These are phyloP conservation scores for Termitomyces sp. DNA, from an alignment of 768 basidiomycete species.

Conservation along the genomic window DNA sequence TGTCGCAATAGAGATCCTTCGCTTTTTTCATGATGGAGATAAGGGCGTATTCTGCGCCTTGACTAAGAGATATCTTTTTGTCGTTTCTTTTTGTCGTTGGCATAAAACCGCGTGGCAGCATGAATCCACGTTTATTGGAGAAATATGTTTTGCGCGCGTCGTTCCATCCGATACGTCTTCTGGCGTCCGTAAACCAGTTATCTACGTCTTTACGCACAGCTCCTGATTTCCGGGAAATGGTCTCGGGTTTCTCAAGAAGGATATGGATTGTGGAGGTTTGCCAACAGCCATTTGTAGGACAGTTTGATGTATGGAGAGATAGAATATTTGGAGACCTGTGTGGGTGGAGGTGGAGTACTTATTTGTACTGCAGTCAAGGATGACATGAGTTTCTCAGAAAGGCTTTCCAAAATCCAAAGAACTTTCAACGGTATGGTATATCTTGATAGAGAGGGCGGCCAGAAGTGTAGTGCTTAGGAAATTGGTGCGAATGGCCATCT, in stretches of 20 bases:
- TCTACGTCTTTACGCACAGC: constrained; percentile 27
- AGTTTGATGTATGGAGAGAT: background rate
- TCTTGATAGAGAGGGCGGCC: background rate
- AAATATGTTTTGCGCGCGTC: constrained; percentile 28
- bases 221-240: constrained; percentile 20
- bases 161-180: constrained; percentile 54
- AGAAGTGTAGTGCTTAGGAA: background rate
- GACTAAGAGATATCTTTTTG: constrained; percentile 15
- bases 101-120: constrained; percentile 32
- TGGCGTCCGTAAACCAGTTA: constrained; percentile 43
- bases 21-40: constrained; percentile 2
- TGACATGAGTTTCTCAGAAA: background rate
- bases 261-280: constrained; percentile 48
- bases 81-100: constrained; percentile 11
- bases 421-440: background rate
- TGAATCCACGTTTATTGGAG: constrained; percentile 25
- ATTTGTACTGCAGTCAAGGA: background rate
- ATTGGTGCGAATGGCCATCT: background rate
- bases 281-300: constrained; percentile 36
- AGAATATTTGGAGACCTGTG: too few species aligned
- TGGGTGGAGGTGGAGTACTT: background rate
- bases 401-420: background rate
- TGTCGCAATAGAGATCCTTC: constrained; percentile 17
- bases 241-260: constrained; percentile 29
- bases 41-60: background rate